Evolutionary conservation across 208 protist species (phyloP).

Genomic region (Trypanosoma avium): DNA sequence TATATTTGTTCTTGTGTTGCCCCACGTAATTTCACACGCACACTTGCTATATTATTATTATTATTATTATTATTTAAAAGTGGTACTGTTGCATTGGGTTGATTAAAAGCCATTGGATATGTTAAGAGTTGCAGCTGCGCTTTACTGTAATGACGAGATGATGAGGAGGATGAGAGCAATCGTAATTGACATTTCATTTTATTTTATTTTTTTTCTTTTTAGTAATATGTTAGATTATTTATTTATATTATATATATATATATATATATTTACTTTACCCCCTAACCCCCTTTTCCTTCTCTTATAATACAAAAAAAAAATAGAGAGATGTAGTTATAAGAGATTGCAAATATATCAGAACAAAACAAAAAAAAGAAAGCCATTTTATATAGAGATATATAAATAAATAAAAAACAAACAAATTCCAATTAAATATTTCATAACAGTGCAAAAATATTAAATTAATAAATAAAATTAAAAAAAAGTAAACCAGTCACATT

Average conservation of each 20-base stretch:
- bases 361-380: too few relatives aligned
- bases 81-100: slow-evolving; percentile 55
- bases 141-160: slow-evolving; percentile 7
- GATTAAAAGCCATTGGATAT: slow-evolving; percentile 72
- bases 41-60: not conserved
- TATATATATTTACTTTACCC: slow-evolving; percentile 2
- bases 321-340: too few relatives aligned
- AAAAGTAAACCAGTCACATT: too few relatives aligned
- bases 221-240: not conserved
- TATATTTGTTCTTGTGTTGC: slow-evolving; percentile 3
- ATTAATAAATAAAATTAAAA: too few relatives aligned
- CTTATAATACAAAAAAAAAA: too few relatives aligned
- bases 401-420: too few relatives aligned
- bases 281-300: too few relatives aligned
- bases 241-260: not conserved
- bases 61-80: slow-evolving; percentile 27
- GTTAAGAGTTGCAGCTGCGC: slow-evolving; percentile 54
- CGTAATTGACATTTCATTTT: slow-evolving; percentile 14
- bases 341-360: too few relatives aligned
- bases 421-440: too few relatives aligned
- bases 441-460: too few relatives aligned
- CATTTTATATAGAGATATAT: too few relatives aligned
- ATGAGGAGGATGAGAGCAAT: not conserved
- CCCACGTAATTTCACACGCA: slow-evolving; percentile 10
- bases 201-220: not conserved